Evolutionary conservation across 2,329 filamentous ascomycete species (phyloP).

Genomic region (Pseudocercospora ulei): DNA sequence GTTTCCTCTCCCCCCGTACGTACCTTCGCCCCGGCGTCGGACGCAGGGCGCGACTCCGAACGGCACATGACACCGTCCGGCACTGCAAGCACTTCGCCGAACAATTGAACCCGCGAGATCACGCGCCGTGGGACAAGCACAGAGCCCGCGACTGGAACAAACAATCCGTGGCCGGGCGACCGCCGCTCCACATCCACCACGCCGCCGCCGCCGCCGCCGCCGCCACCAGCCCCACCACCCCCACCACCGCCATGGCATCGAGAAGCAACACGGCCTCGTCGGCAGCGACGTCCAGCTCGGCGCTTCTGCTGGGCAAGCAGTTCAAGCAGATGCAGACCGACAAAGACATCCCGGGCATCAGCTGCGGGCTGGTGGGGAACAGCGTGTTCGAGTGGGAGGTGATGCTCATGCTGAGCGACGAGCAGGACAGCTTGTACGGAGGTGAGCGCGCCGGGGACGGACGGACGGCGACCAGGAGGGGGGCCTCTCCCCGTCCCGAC

Average conservation of each 20-base stretch:
- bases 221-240: slow-evolving; percentile 1
- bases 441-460: slow-evolving; percentile 51
- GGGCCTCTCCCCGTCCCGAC: too few relatives aligned
- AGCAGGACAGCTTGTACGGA: slow-evolving; percentile 67
- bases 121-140: too few relatives aligned
- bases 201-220: background rate
- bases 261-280: slow-evolving; percentile 22
- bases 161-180: too few relatives aligned
- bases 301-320: slow-evolving; percentile 68
- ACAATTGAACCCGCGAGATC: background rate
- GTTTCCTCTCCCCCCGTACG: slow-evolving; percentile 1
- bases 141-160: too few relatives aligned
- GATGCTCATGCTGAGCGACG: slow-evolving; percentile 95
- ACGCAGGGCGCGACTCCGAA: background rate
- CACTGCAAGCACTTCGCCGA: background rate
- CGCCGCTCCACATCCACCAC: background rate
- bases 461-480: background rate
- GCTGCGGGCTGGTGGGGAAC: slow-evolving; percentile 74
- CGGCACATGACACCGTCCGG: slow-evolving; percentile 2
- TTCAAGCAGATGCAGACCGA: slow-evolving; percentile 88
- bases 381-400: slow-evolving; percentile 97
- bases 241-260: slow-evolving; percentile 15
- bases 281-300: slow-evolving; percentile 45
- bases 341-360: slow-evolving; percentile 88
- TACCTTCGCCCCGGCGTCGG: slow-evolving; percentile 7